Base-by-base conservation (phyloP, 805 yeast species). In the Yarrowia deformans region DNA sequence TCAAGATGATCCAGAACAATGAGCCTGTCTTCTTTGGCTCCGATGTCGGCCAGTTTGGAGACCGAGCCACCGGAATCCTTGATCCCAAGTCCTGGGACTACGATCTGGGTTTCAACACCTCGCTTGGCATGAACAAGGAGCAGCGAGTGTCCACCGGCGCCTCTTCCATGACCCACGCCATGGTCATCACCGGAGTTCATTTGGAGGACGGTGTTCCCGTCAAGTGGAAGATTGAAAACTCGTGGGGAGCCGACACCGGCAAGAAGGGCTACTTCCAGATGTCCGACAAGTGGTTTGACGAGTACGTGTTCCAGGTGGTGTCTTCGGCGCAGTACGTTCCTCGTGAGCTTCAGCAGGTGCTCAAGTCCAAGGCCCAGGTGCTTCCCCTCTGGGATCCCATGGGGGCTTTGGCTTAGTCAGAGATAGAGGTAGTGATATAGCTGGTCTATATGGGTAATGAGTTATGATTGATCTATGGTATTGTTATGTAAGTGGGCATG, bases 11-110 rank as follows among this genome's bases (percentile, higher is more conserved):
- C 75, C 84, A 88, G 79, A 82, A 81, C 71, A 88, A 90, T 79
- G 89, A 89, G 80, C 89, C 96, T 0, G 91, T 92, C 8, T 92
- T 91, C 81, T 92, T 91, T 75, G 97, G 97, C 16, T 88, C 93
- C 18, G 96, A 91, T 78, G 91, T 93, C n/a, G 95, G 94, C 32
- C 88, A 89, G 77, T 91, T 82, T 79, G 84, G 84, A 84, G 86
- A 88, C 77, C 82, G 82, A 69, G 77, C 76, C 23, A 77, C 86
- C 10, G 97, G 97, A 67, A 78, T 90, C 61, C 88, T 92, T 84
- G 97, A 91, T 76, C 79, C 86, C 34, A 84, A 84, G 49, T 83
- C 89, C 29, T 91, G 87, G 86, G 88, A 89, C 74, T 90, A 87
- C 78, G 80, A 85, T 71, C 78, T 87, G 69, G 76, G 75, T 4